Evolutionary conservation across 176 grass and related monocot species (phyloP).

Genomic region (Eragrostis curvula): DNA sequence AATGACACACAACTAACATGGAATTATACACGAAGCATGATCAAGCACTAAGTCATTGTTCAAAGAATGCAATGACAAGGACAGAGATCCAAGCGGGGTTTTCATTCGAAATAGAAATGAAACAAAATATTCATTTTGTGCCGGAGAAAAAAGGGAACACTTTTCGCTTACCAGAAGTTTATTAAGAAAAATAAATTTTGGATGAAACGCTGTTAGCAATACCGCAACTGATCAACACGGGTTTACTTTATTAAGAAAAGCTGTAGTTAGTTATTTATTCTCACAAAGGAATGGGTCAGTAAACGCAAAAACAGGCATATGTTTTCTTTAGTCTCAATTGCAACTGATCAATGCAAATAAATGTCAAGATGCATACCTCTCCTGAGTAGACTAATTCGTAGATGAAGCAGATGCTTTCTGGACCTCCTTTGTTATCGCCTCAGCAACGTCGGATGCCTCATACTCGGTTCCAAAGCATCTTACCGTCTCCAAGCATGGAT

Average conservation of each 20-base stretch:
- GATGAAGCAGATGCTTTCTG: constrained; percentile 59
- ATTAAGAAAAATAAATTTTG: no score
- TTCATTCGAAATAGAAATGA: constrained; percentile 12
- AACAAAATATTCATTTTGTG: background rate
- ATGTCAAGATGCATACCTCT: constrained; percentile 33
- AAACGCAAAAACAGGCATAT: constrained; percentile 13
- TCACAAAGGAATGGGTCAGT: constrained; percentile 8
- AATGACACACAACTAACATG: background rate
- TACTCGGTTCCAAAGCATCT: constrained; percentile 88
- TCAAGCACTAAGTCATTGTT: background rate
- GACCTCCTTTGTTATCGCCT: constrained; percentile 69
- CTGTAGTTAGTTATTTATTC: constrained; percentile 10
- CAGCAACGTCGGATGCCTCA: constrained; percentile 71
- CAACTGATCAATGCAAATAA: constrained; percentile 39
- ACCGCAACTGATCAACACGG: no score
- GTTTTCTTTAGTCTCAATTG: constrained; percentile 30
- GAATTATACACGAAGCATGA: background rate
- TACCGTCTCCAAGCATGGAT: constrained; percentile 87
- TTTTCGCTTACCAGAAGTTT: no score
- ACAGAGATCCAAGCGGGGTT: background rate
- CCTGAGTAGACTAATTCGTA: constrained; percentile 32
- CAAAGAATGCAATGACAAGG: background rate
- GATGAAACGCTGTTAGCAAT: no score
- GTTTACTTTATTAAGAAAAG: no score
- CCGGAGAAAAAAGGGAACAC: no score